Evolutionary conservation across 352 stramenopile genomes (phyloP).

Genomic region (Phytophthora podocarpi): DNA sequence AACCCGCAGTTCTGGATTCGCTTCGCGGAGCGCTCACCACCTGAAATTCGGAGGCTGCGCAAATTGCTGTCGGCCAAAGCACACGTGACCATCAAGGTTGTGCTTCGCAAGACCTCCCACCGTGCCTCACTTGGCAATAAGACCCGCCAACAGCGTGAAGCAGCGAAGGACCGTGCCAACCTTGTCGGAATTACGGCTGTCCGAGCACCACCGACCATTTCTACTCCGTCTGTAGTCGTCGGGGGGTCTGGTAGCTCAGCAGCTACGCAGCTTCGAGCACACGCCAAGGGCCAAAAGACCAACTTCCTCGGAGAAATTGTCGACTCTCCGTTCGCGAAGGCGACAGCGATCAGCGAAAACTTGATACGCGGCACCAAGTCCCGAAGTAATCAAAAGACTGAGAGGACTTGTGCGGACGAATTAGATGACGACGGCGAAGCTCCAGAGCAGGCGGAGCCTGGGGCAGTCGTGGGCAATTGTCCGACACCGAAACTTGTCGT

Average conservation of each 20-base stretch:
- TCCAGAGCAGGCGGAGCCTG: slow-evolving; percentile 7
- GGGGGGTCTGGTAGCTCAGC: slow-evolving; percentile 24
- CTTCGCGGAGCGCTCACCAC: slow-evolving; percentile 37
- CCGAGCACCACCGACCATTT: slow-evolving; percentile 18
- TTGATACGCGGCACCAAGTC: slow-evolving; percentile 30
- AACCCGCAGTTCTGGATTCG: slow-evolving; percentile 91
- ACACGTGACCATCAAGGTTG: slow-evolving; percentile 72
- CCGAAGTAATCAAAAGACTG: slow-evolving; percentile 8
- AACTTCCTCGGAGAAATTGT: slow-evolving; percentile 76
- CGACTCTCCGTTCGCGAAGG: slow-evolving; percentile 50
- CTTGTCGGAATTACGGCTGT: slow-evolving; percentile 67
- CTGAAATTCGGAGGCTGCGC: slow-evolving; percentile 16
- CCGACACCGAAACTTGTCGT: slow-evolving; percentile 70
- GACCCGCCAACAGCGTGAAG: slow-evolving; percentile 53
- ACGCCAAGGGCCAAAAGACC: slow-evolving; percentile 59
- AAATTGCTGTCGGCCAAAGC: slow-evolving; percentile 39
- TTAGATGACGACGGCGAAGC: slow-evolving; percentile 29
- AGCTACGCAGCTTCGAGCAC: slow-evolving; percentile 46
- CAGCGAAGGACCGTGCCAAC: slow-evolving; percentile 64
- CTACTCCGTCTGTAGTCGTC: slow-evolving; percentile 11
- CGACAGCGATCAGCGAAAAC: slow-evolving; percentile 24
- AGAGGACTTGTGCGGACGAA: slow-evolving; percentile 20
- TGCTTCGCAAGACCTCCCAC: slow-evolving; percentile 73
- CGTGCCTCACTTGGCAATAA: slow-evolving; percentile 47
- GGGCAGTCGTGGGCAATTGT: slow-evolving; percentile 18